These are phyloP conservation scores for Ogataea paradorogensis DNA, from an alignment of 805 yeast species.

Conservation along the genomic window DNA sequence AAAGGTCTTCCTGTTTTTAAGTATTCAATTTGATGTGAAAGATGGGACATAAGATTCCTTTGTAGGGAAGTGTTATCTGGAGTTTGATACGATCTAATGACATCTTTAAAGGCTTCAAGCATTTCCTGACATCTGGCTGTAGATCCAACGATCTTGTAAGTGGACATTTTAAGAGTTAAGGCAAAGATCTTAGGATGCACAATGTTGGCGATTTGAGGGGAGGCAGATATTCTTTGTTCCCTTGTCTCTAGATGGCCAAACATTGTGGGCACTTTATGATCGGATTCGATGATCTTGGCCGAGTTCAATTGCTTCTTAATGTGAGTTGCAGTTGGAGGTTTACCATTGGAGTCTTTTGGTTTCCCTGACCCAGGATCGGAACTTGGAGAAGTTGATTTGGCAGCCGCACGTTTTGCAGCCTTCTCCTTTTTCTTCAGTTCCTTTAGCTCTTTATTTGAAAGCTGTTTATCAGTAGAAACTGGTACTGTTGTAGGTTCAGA, in stretches of 20 bases:
- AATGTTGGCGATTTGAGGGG: conserved; percentile 56
- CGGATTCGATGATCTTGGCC: conserved; percentile 43
- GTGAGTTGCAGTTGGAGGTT: conserved; percentile 45
- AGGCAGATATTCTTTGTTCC: conserved; percentile 65
- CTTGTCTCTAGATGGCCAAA: conserved; percentile 80
- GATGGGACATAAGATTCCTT: conserved; percentile 82
- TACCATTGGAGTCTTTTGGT: conserved; percentile 31
- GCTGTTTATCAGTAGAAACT: conserved; percentile 12
- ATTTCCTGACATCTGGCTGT: conserved; percentile 80
- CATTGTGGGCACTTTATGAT: conserved; percentile 55
- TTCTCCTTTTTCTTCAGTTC: conserved; percentile 86
- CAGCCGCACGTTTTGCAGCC: conserved; percentile 89
- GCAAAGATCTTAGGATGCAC: conserved; percentile 85
- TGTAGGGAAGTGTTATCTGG: conserved; percentile 83
- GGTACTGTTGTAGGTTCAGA: conserved; percentile 6
- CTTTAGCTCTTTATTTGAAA: conserved; percentile 78
- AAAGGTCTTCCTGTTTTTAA: conserved; percentile 88
- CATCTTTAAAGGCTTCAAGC: conserved; percentile 78
- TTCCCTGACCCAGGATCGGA: conserved; percentile 8
- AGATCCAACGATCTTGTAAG: conserved; percentile 87
- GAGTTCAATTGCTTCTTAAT: conserved; percentile 53
- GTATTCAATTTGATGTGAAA: conserved; percentile 90
- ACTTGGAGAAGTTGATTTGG: conserved; percentile 50
- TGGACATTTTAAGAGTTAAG: conserved; percentile 74
- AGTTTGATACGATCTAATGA: conserved; percentile 76